A percentile compares a stretch with the other conserved stretches of the same genome.
phyloP scores from a whole-genome alignment of 2,329 filamentous ascomycete genomes.

The Exophiala lecanii-corni region DNA sequence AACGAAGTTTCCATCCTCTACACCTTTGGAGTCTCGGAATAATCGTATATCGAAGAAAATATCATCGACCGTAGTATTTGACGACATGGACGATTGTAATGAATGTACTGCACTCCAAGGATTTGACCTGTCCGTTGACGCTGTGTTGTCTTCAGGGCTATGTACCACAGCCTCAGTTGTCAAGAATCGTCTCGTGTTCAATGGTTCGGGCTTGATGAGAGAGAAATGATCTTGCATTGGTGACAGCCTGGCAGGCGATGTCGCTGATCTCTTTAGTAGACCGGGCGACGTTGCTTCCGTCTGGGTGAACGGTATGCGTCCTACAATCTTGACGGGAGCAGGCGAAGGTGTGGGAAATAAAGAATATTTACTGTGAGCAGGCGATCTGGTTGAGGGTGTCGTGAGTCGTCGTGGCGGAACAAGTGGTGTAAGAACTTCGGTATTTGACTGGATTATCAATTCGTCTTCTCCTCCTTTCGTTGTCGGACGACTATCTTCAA shows the following conservation, averaged over 20 bases:
- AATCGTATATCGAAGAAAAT: slow-evolving; percentile 28
- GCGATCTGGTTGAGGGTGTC: slow-evolving; percentile 13
- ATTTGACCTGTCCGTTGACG: slow-evolving; percentile 16
- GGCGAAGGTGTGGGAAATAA: slow-evolving; percentile 23
- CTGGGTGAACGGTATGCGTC: slow-evolving; percentile 5
- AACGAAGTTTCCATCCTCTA: slow-evolving; percentile 25
- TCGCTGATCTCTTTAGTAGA: slow-evolving; percentile 19
- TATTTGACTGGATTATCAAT: background rate
- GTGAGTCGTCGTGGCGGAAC: slow-evolving; percentile 16
- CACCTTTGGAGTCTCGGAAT: slow-evolving; percentile 24
- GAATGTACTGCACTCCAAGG: slow-evolving; percentile 23
- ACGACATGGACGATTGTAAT: slow-evolving; percentile 21
- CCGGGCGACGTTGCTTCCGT: background rate
- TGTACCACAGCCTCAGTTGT: slow-evolving; percentile 6
- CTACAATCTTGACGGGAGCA: slow-evolving; percentile 9
- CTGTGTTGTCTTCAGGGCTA: slow-evolving; percentile 24
- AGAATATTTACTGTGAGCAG: slow-evolving; percentile 24
- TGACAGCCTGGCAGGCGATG: slow-evolving; percentile 23
- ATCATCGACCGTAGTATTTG: slow-evolving; percentile 21
- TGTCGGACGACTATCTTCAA: slow-evolving; percentile 14
- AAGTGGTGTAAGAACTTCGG: slow-evolving; percentile 12
- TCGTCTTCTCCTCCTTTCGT: slow-evolving; percentile 7
- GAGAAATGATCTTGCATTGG: slow-evolving; percentile 20
- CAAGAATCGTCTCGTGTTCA: slow-evolving; percentile 10
- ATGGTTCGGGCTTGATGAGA: slow-evolving; percentile 11